Evolutionary conservation across 2,329 filamentous ascomycete species (phyloP), one percentile per base, ranked within the genome.

Genomic region (Aspergillus puulaauensis): DNA sequence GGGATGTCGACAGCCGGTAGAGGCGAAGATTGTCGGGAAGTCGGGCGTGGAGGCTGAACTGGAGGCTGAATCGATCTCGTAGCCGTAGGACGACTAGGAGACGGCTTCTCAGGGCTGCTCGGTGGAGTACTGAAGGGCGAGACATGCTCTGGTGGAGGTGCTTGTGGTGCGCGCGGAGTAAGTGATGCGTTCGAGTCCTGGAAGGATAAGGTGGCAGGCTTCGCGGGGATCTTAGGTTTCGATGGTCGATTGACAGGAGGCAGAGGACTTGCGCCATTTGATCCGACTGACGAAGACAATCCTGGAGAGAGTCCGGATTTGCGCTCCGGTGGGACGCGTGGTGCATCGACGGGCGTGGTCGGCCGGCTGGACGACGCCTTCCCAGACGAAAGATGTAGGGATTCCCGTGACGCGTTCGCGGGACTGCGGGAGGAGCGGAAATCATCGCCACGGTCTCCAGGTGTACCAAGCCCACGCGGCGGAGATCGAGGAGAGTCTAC

Each of bases 61-160:
- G 61, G 54, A 33, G 61, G 60, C n/a, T 52, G 61, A 39, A 45
- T 31, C 12, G 56, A 19, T 44, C 63, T 64, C 17, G 55, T 56
- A 19, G 60, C 44, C n/a, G 63, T 57, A 7, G 56, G 35, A 1
- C 59, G 63, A 43, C 69, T 70, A 6, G 69, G 76, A n/a, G 82
- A 79, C 0, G 79, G 71, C 54, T 82, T 88, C 56, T 84, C 86
- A 4, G 85, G 83, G 69, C 89, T 93, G 64, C 86, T 87, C 0
- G 93, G 91, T 17, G 92, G 92, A 37, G 91, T 96, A 68, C 82
- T 92, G 70, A 97, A 96, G 0, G 93, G 93, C 1, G 93, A 96
- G 0, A 86, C 68, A 51, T 77, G 75, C 33, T 79, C 78, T 43
- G 82, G 79, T 3, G 71, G 68, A 6, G 69, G 62, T 2, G 61